These are phyloP conservation scores for Alternaria triticina DNA, from an alignment of 2,329 filamentous ascomycete genomes.

Conservation along the genomic window DNA sequence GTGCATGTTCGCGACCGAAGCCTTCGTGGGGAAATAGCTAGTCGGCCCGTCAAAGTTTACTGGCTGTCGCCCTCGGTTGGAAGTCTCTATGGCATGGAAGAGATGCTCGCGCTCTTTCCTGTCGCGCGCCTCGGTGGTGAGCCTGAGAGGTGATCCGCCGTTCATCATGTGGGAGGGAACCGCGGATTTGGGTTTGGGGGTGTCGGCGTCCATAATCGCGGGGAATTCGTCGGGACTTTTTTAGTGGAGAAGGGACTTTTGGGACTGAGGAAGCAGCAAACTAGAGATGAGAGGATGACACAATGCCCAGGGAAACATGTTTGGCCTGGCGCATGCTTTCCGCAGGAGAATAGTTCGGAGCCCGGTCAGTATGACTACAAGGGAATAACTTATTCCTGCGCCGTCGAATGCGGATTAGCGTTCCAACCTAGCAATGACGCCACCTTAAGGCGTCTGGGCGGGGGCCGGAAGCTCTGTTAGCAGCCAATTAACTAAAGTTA, in stretches of 20 bases:
- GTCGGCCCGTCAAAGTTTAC: conserved; percentile 52
- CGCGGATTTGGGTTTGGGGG: conserved; percentile 57
- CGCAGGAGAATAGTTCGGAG: conserved; percentile 2
- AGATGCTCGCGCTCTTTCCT: conserved; percentile 62
- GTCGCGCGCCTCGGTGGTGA: conserved; percentile 56
- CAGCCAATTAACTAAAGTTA: too few relatives aligned
- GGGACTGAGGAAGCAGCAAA: background rate
- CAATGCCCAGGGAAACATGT: conserved; percentile 13
- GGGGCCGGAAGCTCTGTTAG: too few relatives aligned
- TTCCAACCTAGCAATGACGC: conserved; percentile 10
- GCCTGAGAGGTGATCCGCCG: conserved; percentile 59
- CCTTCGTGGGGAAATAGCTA: conserved; percentile 37
- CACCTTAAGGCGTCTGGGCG: too few relatives aligned
- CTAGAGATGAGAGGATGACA: conserved; percentile 13
- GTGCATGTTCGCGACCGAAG: conserved; percentile 22
- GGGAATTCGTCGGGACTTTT: conserved; percentile 3
- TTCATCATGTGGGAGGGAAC: conserved; percentile 65
- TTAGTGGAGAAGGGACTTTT: background rate
- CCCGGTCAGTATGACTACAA: conserved; percentile 21
- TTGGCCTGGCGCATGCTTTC: conserved; percentile 24
- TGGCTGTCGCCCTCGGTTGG: conserved; percentile 57
- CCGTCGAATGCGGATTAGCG: conserved; percentile 21
- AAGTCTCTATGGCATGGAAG: conserved; percentile 64
- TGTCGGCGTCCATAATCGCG: conserved; percentile 52
- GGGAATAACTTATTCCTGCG: conserved; percentile 20